A percentile compares a stretch with the other conserved stretches of the same genome.
These are phyloP conservation scores for Rhynchosporium secalis DNA, from an alignment of 2,329 filamentous ascomycete genomes.

Conservation along the genomic window DNA sequence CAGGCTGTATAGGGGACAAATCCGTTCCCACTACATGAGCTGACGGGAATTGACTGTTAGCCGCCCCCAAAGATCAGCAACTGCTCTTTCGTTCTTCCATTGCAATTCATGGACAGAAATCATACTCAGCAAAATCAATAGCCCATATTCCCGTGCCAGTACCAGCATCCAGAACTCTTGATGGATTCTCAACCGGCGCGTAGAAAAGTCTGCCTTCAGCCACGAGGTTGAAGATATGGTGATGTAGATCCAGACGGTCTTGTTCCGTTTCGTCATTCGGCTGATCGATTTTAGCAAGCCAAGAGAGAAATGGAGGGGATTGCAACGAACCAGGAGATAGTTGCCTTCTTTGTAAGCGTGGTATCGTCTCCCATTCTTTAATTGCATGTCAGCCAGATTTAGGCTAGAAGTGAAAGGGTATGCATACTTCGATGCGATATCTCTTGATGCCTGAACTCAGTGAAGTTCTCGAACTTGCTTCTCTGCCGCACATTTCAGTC, in stretches of 20 bases:
- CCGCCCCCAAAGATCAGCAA: neutral
- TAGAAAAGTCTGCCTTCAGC: slow-evolving; percentile 33
- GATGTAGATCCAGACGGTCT: slow-evolving; percentile 35
- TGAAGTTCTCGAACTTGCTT: slow-evolving; percentile 22
- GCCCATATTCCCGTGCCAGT: slow-evolving; percentile 31
- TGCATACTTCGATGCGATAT: slow-evolving; percentile 17
- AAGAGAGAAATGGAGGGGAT: neutral
- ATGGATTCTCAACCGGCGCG: slow-evolving; percentile 32
- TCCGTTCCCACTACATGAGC: slow-evolving; percentile 33
- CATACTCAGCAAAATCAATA: slow-evolving; percentile 28
- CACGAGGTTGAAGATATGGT: slow-evolving; percentile 33
- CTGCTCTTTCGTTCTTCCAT: neutral
- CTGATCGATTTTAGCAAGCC: slow-evolving; percentile 7
- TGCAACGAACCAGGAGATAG: slow-evolving; percentile 27
- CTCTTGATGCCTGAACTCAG: slow-evolving; percentile 21
- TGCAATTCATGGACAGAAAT: slow-evolving; percentile 31
- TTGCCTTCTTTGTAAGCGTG: slow-evolving; percentile 31
- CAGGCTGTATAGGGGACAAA: slow-evolving; percentile 35
- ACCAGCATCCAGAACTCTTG: slow-evolving; percentile 32
- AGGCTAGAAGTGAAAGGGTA: neutral
- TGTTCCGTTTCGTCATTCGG: slow-evolving; percentile 34
- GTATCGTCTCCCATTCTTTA: slow-evolving; percentile 30
- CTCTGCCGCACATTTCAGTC: neutral
- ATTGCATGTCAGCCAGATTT: neutral
- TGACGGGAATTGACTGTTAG: slow-evolving; percentile 26